Evolutionary conservation across 129 eudicot species (phyloP).

Genomic region (Erigeron canadensis): DNA sequence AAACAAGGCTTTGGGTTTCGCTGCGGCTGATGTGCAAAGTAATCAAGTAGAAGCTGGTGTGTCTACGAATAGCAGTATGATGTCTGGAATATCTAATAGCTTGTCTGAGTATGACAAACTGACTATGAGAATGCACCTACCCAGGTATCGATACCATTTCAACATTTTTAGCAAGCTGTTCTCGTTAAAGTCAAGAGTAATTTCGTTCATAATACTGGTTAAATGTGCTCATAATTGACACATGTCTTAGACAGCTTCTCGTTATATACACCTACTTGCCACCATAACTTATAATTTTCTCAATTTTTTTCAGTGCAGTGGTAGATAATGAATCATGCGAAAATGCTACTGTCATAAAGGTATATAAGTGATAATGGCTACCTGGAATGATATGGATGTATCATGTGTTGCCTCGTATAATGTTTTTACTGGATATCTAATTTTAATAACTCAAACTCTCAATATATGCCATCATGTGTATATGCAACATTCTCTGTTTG

Average conservation of each 20-base stretch:
- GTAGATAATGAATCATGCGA: conserved; percentile 10
- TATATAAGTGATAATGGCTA: neutral
- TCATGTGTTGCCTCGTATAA: too few species aligned
- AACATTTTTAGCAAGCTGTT: neutral
- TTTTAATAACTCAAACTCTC: too few species aligned
- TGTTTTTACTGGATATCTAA: too few species aligned
- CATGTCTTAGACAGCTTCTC: neutral
- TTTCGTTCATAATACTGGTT: too few species aligned
- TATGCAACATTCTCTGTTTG: too few species aligned
- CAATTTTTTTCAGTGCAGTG: neutral
- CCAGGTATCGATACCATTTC: neutral
- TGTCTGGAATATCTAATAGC: neutral
- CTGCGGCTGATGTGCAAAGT: conserved; percentile 1
- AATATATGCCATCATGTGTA: too few species aligned
- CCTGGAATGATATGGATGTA: too few species aligned
- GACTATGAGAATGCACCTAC: conserved; percentile 5
- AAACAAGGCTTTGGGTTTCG: too few species aligned
- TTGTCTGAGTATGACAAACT: conserved; percentile 2
- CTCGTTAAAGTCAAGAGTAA: neutral
- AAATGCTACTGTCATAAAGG: conserved; percentile 18
- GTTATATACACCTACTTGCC: neutral
- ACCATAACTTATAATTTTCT: neutral
- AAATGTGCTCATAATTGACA: too few species aligned
- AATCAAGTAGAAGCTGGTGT: neutral
- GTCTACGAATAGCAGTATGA: too few species aligned